Base-by-base conservation (phyloP, 2,329 filamentous ascomycete genomes). In the Penicillium hesseltinei region DNA sequence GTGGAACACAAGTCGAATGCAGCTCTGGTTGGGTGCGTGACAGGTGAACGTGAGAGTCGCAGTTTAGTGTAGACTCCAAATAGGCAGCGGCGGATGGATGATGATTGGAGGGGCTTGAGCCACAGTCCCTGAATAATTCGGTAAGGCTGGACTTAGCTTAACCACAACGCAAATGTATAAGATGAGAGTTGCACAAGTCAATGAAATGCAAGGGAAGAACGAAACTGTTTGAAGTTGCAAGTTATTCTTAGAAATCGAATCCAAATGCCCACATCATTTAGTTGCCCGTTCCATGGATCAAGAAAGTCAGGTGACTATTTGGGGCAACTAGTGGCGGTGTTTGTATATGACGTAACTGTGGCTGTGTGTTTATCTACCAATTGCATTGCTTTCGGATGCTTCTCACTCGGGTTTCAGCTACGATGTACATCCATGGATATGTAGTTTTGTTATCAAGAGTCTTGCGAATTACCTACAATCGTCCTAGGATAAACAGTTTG, bases 61-160 rank as follows among this genome's bases (percentile, higher is more conserved):
- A 46, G 43, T 39, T 43, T 38, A 36, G 25, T 35, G 39, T 40
- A 43, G 45, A 39, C 19, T 57, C 43, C n/a, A 54, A 54, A 40
- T 58, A 65, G 64, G 64, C 64, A 66, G 54, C 65, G 63, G 62
- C 59, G 60, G 57, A 58, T 54, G 47, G 42, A 40, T 43, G 42
- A 59, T 43, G 52, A 60, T 57, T 57, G 54, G 60, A 52, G 58
- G 54, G 58, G 40, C 49, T 49, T 59, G 50, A 61, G 58, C 56
- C 55, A 57, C 59, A 55, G 38, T 50, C 43, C 31, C 42, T 35
- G 23, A 23, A 48, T 56, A 54, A 35, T 55, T 46, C 27, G 40
- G 17, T 55, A 46, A 50, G 51, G 56, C 40, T 58, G 50, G 17
- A 35, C 31, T 25, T 25, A 8, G n/a, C 21, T 47, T 35, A 11